Evolutionary conservation across 305 asterid genomes (phyloP), one percentile per base, ranked within the genome.

Genomic region (Fraxinus nigra): DNA sequence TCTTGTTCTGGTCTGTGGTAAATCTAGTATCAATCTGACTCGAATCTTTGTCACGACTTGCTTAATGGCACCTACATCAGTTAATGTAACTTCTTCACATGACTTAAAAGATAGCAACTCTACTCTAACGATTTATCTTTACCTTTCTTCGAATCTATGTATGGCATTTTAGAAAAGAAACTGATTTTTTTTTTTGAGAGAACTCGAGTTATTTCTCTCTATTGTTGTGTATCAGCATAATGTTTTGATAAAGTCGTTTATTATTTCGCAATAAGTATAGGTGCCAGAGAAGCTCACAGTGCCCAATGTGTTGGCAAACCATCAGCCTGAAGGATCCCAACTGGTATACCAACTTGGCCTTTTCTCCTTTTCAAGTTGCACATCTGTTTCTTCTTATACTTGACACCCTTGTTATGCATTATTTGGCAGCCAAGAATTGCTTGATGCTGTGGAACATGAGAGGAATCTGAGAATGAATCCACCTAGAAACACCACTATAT

Each of bases 291-390:
- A 92, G 98, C 86, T 92, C 97, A 59, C 95, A 93, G 86, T 94
- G 97, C 87, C 98, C 98, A 33, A 94, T 94, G 97, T 94, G 98
- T 85, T 94, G 95, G 98, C 98, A 93, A 81, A 13, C 90, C 48
- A 88, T 94, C 86, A 90, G 94, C 87, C 87, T 94, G 90, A 94
- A 93, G 93, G 98, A 94, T 81, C 93, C 97, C 9, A 88, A 87
- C 91, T 90, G 97, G 98, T 93, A 82, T 82, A 30, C 72, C 26
- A 9, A 20, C 38, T 35, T 7, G 1, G 2, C 46, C 38, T 80
- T 32, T 0, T 26, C 9, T 18, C 0, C 33, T 35, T 56, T 34
- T 48, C 22, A 4, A 8, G 67, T 87, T 28, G 28, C 48, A 0
- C 10, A n/a, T 82, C 34, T 77, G 30, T 81, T 75, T 56, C 70